Conservation (phyloP, 2,329 filamentous ascomycete species). For the Fusarium luffae region DNA sequence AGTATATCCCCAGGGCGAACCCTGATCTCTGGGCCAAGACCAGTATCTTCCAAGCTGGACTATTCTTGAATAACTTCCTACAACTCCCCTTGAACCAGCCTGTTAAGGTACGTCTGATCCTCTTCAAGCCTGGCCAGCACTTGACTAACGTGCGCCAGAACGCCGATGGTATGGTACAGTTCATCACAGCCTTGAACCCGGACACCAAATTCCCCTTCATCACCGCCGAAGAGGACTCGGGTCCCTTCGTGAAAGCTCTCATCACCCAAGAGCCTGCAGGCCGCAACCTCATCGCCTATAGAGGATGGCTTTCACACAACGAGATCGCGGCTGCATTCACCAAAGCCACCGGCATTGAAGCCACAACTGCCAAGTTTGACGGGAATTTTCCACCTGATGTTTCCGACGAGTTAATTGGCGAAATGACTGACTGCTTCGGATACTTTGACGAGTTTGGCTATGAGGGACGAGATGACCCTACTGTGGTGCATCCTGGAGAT, state of each 20-base stretch:
- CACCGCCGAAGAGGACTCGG: conserved; percentile 43
- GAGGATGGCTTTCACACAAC: conserved; percentile 35
- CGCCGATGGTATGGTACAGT: conserved; percentile 34
- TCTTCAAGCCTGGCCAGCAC: fast-evolving
- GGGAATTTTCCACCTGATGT: background rate
- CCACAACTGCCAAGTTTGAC: background rate
- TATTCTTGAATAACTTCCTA: conserved; percentile 35
- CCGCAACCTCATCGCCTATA: conserved; percentile 40
- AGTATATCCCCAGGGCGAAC: conserved; percentile 40
- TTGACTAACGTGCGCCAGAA: conserved; percentile 11
- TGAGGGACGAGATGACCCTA: conserved; percentile 31
- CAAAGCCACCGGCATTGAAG: conserved; percentile 22
- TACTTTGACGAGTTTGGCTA: conserved; percentile 34
- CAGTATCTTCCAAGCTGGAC: conserved; percentile 31
- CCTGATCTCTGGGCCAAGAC: conserved; percentile 41
- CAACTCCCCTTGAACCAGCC: background rate
- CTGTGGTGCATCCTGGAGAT: conserved; percentile 15
- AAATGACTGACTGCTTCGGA: conserved; percentile 18
- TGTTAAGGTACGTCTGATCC: conserved; percentile 8
- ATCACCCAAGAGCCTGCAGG: conserved; percentile 28
- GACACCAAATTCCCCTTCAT: conserved; percentile 40
- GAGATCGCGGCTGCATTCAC: conserved; percentile 36
- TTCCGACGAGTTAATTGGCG: conserved; percentile 2
- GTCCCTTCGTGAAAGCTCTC: conserved; percentile 40
- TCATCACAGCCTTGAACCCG: conserved; percentile 19